phyloP scores from a whole-genome alignment of 2,329 filamentous ascomycete species.

The Chaetomium sp. region DNA sequence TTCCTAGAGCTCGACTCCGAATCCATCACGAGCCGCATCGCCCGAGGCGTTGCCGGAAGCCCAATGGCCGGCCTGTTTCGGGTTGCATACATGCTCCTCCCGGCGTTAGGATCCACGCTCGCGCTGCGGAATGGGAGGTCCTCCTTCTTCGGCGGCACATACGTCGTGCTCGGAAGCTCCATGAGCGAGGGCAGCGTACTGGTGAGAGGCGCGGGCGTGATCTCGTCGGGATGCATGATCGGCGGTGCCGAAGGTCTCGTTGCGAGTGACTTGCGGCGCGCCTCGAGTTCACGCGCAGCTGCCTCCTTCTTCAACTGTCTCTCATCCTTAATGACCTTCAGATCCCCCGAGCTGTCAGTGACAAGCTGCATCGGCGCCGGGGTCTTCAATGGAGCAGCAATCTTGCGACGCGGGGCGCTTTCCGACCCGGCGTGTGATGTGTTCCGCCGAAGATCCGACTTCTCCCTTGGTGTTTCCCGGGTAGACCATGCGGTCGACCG shows the following conservation, averaged over 20 bases:
- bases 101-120: constrained; percentile 62
- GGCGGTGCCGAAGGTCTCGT: constrained; percentile 76
- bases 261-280: constrained; percentile 80
- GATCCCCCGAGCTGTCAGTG: constrained; percentile 55
- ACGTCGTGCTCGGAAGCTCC: constrained; percentile 50
- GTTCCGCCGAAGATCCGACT: constrained; percentile 33
- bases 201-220: constrained; percentile 44
- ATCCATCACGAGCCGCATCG: constrained; percentile 80
- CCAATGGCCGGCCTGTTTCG: constrained; percentile 61
- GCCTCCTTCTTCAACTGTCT: constrained; percentile 69
- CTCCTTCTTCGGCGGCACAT: constrained; percentile 45
- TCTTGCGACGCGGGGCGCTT: constrained; percentile 34
- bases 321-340: constrained; percentile 60
- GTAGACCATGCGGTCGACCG: constrained; percentile 27
- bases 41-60: constrained; percentile 86
- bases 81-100: constrained; percentile 53
- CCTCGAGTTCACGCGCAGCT: constrained; percentile 83
- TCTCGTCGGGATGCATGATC: constrained; percentile 72
- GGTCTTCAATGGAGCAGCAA: constrained; percentile 34
- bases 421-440: constrained; percentile 32
- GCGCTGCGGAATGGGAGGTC: constrained; percentile 59
- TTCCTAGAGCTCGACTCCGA: constrained; percentile 51
- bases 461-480: constrained; percentile 31
- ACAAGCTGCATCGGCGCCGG: constrained; percentile 45
- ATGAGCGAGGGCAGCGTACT: constrained; percentile 39